Conservation (phyloP, 495 filamentous ascomycete genomes). For the Penicillium chermesinum region DNA sequence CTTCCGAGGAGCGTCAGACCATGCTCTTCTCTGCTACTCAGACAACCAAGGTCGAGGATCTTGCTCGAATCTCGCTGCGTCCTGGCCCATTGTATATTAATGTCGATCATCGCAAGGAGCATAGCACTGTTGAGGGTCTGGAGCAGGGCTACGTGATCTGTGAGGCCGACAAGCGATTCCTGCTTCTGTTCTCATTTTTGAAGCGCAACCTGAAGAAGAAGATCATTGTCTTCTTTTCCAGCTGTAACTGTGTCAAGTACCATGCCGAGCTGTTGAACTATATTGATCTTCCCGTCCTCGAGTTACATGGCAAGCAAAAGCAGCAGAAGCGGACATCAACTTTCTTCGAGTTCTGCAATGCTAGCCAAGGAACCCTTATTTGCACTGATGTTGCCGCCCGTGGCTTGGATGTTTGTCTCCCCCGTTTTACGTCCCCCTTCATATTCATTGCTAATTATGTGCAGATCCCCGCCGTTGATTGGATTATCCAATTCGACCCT, state of each 20-base stretch:
- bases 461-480: constrained; percentile 85
- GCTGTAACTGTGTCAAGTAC: constrained; percentile 91
- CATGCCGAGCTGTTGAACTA: constrained; percentile 92
- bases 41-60: constrained; percentile 96
- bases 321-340: constrained; percentile 96
- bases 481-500: constrained; percentile 93
- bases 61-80: constrained; percentile 87
- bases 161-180: constrained; percentile 87
- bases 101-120: constrained; percentile 73
- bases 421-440: neutral
- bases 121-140: constrained; percentile 82
- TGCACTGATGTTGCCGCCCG: constrained; percentile 96
- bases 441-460: constrained; percentile 6
- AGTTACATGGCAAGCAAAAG: constrained; percentile 86
- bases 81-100: constrained; percentile 95
- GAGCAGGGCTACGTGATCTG: constrained; percentile 95
- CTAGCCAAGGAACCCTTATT: constrained; percentile 80
- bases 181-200: constrained; percentile 92
- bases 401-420: constrained; percentile 69
- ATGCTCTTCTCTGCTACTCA: constrained; percentile 98
- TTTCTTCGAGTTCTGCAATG: constrained; percentile 98
- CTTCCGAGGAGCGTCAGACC: constrained; percentile 82
- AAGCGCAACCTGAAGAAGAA: constrained; percentile 90
- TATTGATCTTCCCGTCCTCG: constrained; percentile 83
- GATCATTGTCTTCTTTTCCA: constrained; percentile 94